These are phyloP conservation scores for Prunus padus DNA, from an alignment of 306 rosid species.

Conservation along the genomic window DNA sequence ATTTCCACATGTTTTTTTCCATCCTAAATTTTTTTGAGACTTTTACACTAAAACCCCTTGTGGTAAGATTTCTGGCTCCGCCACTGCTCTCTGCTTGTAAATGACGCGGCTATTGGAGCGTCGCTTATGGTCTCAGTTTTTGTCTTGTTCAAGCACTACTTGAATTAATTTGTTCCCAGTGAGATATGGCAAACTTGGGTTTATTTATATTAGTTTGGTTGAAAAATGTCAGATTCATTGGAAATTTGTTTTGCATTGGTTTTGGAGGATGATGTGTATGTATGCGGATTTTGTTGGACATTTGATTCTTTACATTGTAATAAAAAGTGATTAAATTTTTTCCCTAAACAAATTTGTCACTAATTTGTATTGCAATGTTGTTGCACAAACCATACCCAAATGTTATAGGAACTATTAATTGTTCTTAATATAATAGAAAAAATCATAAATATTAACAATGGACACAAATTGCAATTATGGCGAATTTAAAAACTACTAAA, in stretches of 20 bases:
- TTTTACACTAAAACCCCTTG: too few species aligned
- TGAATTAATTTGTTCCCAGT: neutral
- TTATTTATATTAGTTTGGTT: too few species aligned
- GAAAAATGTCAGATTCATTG: too few species aligned
- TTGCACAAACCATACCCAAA: neutral
- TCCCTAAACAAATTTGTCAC: neutral
- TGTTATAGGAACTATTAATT: too few species aligned
- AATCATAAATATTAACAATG: too few species aligned
- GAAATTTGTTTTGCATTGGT: neutral
- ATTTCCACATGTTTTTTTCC: too few species aligned
- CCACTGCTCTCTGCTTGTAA: constrained; percentile 5
- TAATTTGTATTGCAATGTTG: neutral
- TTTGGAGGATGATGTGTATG: neutral
- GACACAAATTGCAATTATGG: too few species aligned
- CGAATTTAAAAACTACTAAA: too few species aligned
- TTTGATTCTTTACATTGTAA: neutral
- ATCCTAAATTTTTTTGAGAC: too few species aligned
- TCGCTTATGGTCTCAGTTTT: constrained; percentile 18
- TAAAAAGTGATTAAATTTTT: neutral
- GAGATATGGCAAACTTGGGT: too few species aligned
- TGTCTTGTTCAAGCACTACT: constrained; percentile 25
- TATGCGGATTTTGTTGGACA: neutral
- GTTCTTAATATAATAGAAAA: too few species aligned
- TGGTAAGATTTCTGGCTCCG: too few species aligned
- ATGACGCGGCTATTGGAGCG: constrained; percentile 16